Evolutionary conservation across 192 early-diverging fungal genomes (phyloP).

Genomic region (Umbelopsis ramanniana): DNA sequence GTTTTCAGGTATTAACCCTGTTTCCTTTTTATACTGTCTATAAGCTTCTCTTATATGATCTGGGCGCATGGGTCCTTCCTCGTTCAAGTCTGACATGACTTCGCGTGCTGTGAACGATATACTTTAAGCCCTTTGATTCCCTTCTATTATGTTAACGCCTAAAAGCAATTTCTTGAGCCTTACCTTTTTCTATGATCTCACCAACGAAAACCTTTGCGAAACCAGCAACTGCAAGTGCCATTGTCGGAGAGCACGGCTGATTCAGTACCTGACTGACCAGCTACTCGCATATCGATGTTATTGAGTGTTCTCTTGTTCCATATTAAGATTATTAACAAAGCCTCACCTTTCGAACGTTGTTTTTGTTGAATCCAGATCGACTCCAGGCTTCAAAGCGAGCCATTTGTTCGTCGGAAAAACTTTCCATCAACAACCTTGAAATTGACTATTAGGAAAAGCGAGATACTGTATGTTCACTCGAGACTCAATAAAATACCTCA

Average conservation of each 20-base stretch:
- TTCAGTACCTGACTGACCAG: constrained; percentile 70
- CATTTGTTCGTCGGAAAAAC: constrained; percentile 73
- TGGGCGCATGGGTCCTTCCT: constrained; percentile 75
- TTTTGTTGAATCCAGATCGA: constrained; percentile 75
- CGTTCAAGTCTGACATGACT: constrained; percentile 80
- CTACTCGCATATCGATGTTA: constrained; percentile 23
- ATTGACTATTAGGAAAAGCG: neutral
- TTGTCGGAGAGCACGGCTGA: constrained; percentile 70
- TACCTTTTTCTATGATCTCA: constrained; percentile 83
- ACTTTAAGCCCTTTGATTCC: no score
- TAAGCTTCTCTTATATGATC: constrained; percentile 89
- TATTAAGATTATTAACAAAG: neutral
- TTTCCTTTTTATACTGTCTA: constrained; percentile 68
- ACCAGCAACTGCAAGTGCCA: constrained; percentile 86
- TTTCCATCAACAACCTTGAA: constrained; percentile 61
- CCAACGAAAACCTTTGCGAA: constrained; percentile 91
- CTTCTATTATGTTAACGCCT: no score
- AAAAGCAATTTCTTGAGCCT: neutral
- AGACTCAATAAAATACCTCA: constrained; percentile 46
- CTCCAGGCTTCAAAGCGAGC: constrained; percentile 85
- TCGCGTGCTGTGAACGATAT: constrained; percentile 58
- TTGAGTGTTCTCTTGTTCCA: no score
- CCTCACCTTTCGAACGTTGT: constrained; percentile 73
- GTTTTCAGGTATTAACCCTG: constrained; percentile 4
- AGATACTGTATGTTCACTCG: neutral